phyloP scores from a whole-genome alignment of 2,329 filamentous ascomycete genomes.

The Teratosphaeria zuluensis region DNA sequence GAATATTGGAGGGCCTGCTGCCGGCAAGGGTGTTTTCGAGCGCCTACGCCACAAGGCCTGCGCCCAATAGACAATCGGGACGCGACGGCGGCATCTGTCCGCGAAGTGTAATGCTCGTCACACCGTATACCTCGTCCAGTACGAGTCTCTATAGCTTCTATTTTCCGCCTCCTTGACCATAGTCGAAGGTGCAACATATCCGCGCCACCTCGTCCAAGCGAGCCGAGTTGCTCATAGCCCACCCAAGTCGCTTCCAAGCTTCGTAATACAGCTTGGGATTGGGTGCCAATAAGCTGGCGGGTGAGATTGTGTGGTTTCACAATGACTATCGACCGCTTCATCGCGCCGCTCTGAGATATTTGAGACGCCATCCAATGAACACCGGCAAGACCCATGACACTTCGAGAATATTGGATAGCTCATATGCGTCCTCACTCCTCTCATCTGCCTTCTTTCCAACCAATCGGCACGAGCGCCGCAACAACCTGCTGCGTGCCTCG shows the following conservation, averaged over 20 bases:
- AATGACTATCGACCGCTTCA: not conserved
- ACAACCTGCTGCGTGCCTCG: constrained; percentile 76
- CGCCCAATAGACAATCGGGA: not conserved
- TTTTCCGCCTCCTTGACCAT: too few relatives aligned
- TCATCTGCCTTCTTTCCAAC: constrained; percentile 55
- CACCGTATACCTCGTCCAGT: too few relatives aligned
- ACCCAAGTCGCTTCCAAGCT: not conserved
- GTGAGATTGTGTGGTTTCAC: too few relatives aligned
- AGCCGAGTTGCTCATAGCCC: not conserved
- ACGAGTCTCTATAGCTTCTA: too few relatives aligned
- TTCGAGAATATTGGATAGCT: not conserved
- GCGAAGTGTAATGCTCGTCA: too few relatives aligned
- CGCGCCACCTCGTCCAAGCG: not conserved
- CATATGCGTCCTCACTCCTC: not conserved
- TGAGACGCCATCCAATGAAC: not conserved
- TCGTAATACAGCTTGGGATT: not conserved
- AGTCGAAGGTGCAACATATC: too few relatives aligned
- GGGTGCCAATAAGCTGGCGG: too few relatives aligned
- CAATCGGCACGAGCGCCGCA: constrained; percentile 76
- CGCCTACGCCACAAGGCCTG: not conserved
- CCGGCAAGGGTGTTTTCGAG: not conserved
- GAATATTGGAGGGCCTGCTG: not conserved
- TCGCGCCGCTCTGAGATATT: not conserved
- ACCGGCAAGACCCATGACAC: not conserved
- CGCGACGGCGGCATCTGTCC: too few relatives aligned